These are phyloP conservation scores for Pseudogymnoascus sp. DNA, from an alignment of 2,329 filamentous ascomycete species.

Conservation along the genomic window DNA sequence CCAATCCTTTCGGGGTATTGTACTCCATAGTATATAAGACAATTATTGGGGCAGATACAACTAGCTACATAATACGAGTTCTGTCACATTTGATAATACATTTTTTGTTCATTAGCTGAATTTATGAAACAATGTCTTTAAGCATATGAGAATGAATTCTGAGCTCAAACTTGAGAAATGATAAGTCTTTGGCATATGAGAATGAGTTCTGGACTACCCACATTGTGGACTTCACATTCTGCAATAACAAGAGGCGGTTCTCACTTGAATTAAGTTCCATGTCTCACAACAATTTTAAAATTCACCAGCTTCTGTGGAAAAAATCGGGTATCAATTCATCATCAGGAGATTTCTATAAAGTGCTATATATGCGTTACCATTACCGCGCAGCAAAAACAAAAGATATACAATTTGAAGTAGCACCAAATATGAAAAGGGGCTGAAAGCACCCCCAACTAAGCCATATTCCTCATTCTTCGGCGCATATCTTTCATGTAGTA, in stretches of 20 bases:
- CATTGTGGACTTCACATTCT: too few species aligned
- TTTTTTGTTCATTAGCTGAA: neutral
- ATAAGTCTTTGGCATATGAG: too few species aligned
- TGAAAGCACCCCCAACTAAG: neutral
- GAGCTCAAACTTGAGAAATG: too few species aligned
- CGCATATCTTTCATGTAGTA: conserved; percentile 24
- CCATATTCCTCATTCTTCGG: conserved; percentile 1
- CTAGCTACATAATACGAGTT: neutral
- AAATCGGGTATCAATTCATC: neutral
- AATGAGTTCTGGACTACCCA: too few species aligned
- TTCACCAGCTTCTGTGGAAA: neutral
- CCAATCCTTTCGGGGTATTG: neutral
- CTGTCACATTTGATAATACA: neutral
- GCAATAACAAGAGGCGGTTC: too few species aligned
- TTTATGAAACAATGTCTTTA: neutral
- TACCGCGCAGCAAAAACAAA: neutral
- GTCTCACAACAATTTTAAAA: too few species aligned
- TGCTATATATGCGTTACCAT: neutral
- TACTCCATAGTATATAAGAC: conserved; percentile 4
- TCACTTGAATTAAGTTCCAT: too few species aligned
- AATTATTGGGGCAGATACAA: neutral
- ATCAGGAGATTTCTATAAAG: neutral
- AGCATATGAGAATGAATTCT: too few species aligned
- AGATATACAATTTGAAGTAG: neutral
- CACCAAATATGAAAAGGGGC: neutral